Conservation (phyloP, 768 basidiomycete genomes). For the Stropharia rugosoannulata region DNA sequence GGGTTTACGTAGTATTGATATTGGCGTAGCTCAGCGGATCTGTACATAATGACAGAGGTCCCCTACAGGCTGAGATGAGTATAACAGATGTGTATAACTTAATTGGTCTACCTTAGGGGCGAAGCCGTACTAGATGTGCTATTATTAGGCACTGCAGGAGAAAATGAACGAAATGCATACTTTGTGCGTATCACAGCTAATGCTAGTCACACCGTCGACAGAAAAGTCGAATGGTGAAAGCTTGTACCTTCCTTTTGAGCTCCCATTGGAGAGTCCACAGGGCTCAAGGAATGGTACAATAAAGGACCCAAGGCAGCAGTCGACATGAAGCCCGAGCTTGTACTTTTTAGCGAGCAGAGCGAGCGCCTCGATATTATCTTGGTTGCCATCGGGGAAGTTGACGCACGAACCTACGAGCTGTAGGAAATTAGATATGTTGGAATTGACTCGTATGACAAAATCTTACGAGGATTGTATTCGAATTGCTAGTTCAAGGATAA, state of each 20-base stretch:
- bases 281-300: slow-evolving; percentile 90
- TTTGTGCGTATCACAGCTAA: slow-evolving; percentile 97
- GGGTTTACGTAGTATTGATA: slow-evolving; percentile 88
- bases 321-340: slow-evolving; percentile 88
- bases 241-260: slow-evolving; percentile 50
- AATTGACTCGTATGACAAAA: neutral
- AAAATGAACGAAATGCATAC: slow-evolving; percentile 29
- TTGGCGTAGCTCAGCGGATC: slow-evolving; percentile 67
- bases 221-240: slow-evolving; percentile 85
- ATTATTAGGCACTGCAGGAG: slow-evolving; percentile 5
- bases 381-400: slow-evolving; percentile 85
- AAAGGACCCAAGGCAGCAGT: slow-evolving; percentile 93
- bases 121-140: slow-evolving; percentile 73
- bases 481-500: slow-evolving; percentile 50
- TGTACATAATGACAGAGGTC: slow-evolving; percentile 95
- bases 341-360: slow-evolving; percentile 70
- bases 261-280: slow-evolving; percentile 65
- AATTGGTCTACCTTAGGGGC: slow-evolving; percentile 70
- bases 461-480: slow-evolving; percentile 82
- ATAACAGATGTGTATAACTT: neutral
- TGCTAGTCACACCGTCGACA: slow-evolving; percentile 87
- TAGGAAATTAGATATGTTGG: slow-evolving; percentile 2
- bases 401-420: slow-evolving; percentile 85
- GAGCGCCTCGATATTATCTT: slow-evolving; percentile 83
- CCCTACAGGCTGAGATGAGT: slow-evolving; percentile 46